Evolutionary conservation across 2,329 filamentous ascomycete genomes (phyloP).

Genomic region (Aspergillus sp.): DNA sequence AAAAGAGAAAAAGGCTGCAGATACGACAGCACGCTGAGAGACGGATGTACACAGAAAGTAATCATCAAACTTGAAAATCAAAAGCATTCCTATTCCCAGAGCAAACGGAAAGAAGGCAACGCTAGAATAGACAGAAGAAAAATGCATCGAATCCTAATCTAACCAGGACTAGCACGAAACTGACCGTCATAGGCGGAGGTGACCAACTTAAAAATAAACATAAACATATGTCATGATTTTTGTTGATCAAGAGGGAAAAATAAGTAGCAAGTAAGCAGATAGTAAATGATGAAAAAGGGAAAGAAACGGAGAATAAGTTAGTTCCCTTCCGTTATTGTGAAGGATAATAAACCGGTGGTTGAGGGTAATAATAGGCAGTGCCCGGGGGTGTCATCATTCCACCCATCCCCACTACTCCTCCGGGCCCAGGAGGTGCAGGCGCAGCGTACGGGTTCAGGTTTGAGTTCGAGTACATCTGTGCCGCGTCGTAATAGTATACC

Average conservation of each 20-base stretch:
- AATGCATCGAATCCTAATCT: constrained; percentile 22
- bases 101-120: constrained; percentile 3
- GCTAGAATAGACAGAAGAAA: constrained; percentile 13
- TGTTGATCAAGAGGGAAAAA: constrained; percentile 2
- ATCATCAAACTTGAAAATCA: background rate
- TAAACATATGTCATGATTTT: background rate
- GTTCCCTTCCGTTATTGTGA: constrained; percentile 14
- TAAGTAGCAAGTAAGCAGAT: constrained; percentile 14
- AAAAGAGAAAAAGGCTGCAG: background rate
- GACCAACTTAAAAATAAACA: background rate
- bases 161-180: constrained; percentile 11
- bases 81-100: background rate
- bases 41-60: background rate
- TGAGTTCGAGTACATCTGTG: constrained; percentile 53
- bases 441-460: constrained; percentile 34
- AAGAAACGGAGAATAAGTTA: constrained; percentile 4
- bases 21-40: background rate
- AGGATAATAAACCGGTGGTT: constrained; percentile 61
- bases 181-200: background rate
- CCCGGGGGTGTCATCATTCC: constrained; percentile 68
- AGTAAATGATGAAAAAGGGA: constrained; percentile 9
- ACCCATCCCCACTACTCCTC: constrained; percentile 61
- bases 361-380: constrained; percentile 46
- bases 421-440: constrained; percentile 37
- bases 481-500: constrained; percentile 86